Conservation (phyloP, 2,329 filamentous ascomycete genomes). For the Penicillium sp. region DNA sequence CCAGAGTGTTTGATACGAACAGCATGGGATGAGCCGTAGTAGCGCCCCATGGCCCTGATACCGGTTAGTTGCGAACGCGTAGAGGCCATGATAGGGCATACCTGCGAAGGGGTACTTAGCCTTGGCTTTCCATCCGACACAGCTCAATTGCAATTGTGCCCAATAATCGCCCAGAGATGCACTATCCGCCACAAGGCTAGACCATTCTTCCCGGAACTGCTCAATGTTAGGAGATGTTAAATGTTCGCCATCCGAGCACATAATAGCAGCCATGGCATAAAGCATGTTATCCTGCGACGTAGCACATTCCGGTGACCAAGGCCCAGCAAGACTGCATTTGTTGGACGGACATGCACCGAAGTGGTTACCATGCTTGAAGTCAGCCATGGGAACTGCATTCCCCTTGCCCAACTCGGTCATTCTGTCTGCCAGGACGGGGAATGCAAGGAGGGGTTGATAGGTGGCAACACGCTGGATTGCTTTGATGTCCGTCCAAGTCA, state of each 20-base stretch:
- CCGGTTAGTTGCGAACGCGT: background rate
- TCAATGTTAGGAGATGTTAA: conserved; percentile 14
- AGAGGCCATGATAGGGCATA: conserved; percentile 7
- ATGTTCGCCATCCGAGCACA: conserved; percentile 27
- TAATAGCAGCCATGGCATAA: conserved; percentile 26
- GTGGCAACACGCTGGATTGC: conserved; percentile 24
- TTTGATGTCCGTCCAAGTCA: conserved; percentile 32
- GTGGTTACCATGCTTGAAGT: conserved; percentile 25
- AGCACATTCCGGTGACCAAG: conserved; percentile 27
- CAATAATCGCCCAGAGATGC: conserved; percentile 30
- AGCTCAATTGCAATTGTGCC: conserved; percentile 31
- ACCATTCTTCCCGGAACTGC: conserved; percentile 21
- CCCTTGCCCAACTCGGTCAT: conserved; percentile 22
- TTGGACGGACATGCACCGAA: conserved; percentile 22
- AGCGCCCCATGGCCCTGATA: conserved; percentile 22
- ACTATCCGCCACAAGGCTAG: conserved; percentile 20
- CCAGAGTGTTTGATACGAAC: conserved; percentile 50
- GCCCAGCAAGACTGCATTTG: conserved; percentile 24
- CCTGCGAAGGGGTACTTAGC: conserved; percentile 32
- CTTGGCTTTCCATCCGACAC: conserved; percentile 31
- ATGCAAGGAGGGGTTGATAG: conserved; percentile 27
- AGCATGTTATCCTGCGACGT: conserved; percentile 21
- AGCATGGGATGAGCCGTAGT: conserved; percentile 46
- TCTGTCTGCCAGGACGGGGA: conserved; percentile 22
- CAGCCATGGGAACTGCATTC: conserved; percentile 23